Conservation (phyloP, 2,329 filamentous ascomycete species). For the Bipolaris oryzae region DNA sequence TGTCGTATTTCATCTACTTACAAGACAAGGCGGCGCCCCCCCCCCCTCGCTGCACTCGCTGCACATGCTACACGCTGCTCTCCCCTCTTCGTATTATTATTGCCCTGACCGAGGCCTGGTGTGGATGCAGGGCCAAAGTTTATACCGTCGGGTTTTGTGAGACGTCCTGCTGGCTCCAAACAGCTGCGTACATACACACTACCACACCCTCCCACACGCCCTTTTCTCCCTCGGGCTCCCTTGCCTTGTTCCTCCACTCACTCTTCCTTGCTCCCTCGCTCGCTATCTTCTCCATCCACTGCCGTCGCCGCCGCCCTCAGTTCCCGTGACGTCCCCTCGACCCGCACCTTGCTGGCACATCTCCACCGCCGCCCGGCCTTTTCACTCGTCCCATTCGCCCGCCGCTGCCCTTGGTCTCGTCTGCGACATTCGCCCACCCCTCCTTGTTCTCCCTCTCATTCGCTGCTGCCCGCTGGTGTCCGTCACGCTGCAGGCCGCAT, state of each 20-base stretch:
- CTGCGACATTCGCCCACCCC: not conserved
- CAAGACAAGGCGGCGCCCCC: conserved; percentile 19
- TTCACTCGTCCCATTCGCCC: too few species aligned
- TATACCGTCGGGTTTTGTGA: not conserved
- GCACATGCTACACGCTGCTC: not conserved
- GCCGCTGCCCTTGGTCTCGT: not conserved
- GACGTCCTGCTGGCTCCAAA: not conserved
- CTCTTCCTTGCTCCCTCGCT: not conserved
- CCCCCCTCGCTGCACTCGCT: not conserved
- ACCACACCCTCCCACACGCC: not conserved
- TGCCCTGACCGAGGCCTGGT: not conserved
- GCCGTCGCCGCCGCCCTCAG: not conserved
- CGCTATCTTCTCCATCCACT: not conserved
- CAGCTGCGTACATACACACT: not conserved
- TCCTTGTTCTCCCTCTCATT: not conserved
- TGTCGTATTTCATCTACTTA: conserved; percentile 8
- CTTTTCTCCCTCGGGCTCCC: not conserved
- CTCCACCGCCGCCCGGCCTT: too few species aligned
- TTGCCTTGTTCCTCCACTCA: not conserved
- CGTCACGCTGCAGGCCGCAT: conserved; percentile 12
- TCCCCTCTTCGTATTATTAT: not conserved
- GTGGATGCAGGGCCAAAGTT: not conserved
- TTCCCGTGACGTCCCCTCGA: not conserved
- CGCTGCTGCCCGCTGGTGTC: not conserved
- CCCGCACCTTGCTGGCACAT: not conserved